Evolutionary conservation across 305 asterid species (phyloP).

Genomic region (Ilex paraguariensis): DNA sequence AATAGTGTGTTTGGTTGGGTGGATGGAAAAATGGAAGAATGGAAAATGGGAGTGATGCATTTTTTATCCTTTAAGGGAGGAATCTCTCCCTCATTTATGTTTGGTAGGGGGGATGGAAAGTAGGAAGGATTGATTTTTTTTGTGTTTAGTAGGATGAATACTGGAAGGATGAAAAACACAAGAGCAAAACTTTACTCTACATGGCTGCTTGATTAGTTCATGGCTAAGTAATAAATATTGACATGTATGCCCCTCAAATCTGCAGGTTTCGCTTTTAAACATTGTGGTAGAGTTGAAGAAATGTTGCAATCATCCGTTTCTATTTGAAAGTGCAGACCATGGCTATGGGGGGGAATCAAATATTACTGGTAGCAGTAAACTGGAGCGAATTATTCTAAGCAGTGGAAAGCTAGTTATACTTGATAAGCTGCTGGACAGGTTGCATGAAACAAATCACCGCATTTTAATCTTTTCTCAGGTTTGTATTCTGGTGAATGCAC

Average conservation of each 20-base stretch:
- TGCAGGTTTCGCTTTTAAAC: conserved; percentile 97
- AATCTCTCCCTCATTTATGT: too few species aligned
- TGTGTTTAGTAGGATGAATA: too few species aligned
- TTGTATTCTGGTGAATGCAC: conserved; percentile 5
- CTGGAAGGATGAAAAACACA: too few species aligned
- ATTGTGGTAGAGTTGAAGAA: conserved; percentile 99
- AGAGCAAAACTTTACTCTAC: too few species aligned
- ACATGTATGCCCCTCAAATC: conserved; percentile 12
- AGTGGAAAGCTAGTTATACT: conserved; percentile 97
- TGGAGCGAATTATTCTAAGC: conserved; percentile 88
- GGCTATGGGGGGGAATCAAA: conserved; percentile 98
- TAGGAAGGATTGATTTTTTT: too few species aligned
- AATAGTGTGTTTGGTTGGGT: too few species aligned
- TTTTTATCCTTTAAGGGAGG: too few species aligned
- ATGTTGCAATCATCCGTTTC: conserved; percentile 98
- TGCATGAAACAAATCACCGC: conserved; percentile 93
- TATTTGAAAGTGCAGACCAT: conserved; percentile 99
- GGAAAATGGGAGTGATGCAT: too few species aligned
- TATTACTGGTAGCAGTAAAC: conserved; percentile 73
- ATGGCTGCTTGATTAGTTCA: conserved; percentile 1
- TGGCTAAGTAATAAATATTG: conserved; percentile 4
- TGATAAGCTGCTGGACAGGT: conserved; percentile 82
- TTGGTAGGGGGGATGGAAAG: too few species aligned
- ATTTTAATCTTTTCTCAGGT: conserved; percentile 99
- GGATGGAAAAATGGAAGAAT: too few species aligned